Conservation (phyloP, 2,329 filamentous ascomycete species). For the Echinosphaeria canescens region DNA sequence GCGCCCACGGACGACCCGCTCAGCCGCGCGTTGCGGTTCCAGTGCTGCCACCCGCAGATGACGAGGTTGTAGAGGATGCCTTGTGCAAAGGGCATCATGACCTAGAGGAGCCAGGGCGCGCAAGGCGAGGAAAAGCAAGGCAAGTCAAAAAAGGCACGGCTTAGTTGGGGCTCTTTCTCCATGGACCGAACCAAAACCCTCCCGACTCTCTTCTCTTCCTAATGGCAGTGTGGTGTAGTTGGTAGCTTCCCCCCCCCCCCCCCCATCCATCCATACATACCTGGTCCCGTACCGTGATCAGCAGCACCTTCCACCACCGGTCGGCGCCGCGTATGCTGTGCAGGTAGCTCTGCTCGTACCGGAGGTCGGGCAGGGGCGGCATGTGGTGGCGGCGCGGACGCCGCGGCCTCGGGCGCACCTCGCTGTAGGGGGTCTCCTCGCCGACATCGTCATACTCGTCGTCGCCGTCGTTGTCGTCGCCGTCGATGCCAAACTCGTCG, state of each 20-base stretch:
- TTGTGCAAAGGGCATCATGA: conserved; percentile 72
- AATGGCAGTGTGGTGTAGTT: too few species aligned
- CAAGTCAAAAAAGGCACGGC: neutral
- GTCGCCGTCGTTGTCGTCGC: conserved; percentile 14
- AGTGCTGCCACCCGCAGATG: conserved; percentile 72
- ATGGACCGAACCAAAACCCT: too few species aligned
- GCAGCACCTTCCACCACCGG: conserved; percentile 56
- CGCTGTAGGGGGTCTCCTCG: conserved; percentile 47
- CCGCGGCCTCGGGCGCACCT: conserved; percentile 32
- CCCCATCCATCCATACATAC: too few species aligned
- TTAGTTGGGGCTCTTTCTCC: neutral
- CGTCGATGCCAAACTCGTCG: conserved; percentile 41
- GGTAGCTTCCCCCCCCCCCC: too few species aligned
- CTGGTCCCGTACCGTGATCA: conserved; percentile 81
- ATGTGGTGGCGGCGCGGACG: conserved; percentile 24
- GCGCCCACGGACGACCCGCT: conserved; percentile 60
- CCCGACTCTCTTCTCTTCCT: too few species aligned
- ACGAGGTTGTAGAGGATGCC: conserved; percentile 76
- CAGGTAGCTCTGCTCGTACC: conserved; percentile 97
- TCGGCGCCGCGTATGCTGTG: conserved; percentile 67
- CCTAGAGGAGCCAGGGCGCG: conserved; percentile 27
- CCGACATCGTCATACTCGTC: conserved; percentile 27
- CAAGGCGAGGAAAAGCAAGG: too few species aligned
- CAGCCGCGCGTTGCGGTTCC: conserved; percentile 62
- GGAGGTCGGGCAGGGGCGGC: conserved; percentile 61